These are phyloP conservation scores for Eucalyptus urophylla DNA, from an alignment of 345 rosid genomes.

Conservation along the genomic window DNA sequence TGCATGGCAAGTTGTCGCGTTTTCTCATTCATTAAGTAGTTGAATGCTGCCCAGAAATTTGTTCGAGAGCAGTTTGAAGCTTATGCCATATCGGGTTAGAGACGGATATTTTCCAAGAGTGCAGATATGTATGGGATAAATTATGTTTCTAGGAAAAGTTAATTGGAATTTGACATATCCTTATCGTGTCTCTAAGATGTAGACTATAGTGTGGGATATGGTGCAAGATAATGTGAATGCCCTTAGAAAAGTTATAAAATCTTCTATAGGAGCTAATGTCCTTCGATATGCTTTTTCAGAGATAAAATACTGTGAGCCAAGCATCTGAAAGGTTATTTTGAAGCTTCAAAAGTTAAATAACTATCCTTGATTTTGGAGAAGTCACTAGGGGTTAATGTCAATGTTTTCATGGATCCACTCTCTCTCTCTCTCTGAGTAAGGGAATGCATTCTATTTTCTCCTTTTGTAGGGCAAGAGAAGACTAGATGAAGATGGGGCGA, in stretches of 20 bases:
- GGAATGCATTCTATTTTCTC: conserved; percentile 17
- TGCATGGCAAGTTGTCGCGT: neutral
- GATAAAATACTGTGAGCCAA: neutral
- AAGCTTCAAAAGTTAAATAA: neutral
- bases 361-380: neutral
- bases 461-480: conserved; percentile 78
- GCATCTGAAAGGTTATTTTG: neutral
- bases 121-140: neutral
- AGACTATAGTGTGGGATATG: neutral
- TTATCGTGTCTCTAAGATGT: neutral
- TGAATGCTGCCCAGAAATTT: neutral
- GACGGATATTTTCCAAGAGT: neutral
- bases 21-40: neutral
- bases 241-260: neutral
- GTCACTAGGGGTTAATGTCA: neutral
- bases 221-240: neutral
- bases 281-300: neutral
- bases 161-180: neutral
- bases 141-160: neutral
- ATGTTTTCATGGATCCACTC: too few relatives aligned
- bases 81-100: neutral
- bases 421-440: conserved; percentile 13
- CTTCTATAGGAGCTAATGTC: neutral
- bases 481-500: conserved; percentile 75
- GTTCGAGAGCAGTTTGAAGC: neutral